phyloP scores from a whole-genome alignment of 768 basidiomycete species.

The Rhizopogon vinicolor region DNA sequence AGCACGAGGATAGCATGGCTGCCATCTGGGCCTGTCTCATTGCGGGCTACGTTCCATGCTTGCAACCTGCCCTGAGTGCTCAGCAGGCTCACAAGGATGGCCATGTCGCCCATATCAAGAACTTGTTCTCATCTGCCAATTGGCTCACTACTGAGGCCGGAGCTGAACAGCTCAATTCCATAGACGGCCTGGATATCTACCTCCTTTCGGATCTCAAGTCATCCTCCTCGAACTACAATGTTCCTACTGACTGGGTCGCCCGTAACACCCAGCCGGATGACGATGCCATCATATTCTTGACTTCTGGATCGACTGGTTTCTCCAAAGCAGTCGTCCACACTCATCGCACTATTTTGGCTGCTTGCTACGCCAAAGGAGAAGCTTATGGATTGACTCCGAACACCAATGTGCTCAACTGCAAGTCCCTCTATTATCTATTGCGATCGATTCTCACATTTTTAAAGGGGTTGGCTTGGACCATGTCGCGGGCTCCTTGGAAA shows the following conservation, averaged over 20 bases:
- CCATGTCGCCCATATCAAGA: slow-evolving; percentile 6
- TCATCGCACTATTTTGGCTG: slow-evolving; percentile 30
- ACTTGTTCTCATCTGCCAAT: slow-evolving; percentile 1
- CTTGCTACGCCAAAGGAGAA: slow-evolving; percentile 24
- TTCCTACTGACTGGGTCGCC: background rate
- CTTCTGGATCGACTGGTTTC: slow-evolving; percentile 32
- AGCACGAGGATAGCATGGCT: slow-evolving; percentile 8
- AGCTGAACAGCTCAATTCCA: slow-evolving; percentile 2
- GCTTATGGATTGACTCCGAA: slow-evolving; percentile 20
- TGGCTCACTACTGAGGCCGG: slow-evolving; percentile 5
- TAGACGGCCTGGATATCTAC: slow-evolving; percentile 2
- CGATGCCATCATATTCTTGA: slow-evolving; percentile 12
- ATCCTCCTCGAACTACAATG: background rate
- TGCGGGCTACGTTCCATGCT: slow-evolving; percentile 3
- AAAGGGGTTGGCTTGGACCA: too few species aligned
- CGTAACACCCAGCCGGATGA: background rate
- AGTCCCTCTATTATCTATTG: too few species aligned
- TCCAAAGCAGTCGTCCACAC: slow-evolving; percentile 28
- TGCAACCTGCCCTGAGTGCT: slow-evolving; percentile 4
- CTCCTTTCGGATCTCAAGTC: slow-evolving; percentile 4
- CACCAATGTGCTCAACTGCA: too few species aligned
- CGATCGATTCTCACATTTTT: too few species aligned
- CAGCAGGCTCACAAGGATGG: slow-evolving; percentile 6
- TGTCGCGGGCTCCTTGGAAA: too few species aligned
- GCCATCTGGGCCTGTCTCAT: slow-evolving; percentile 6